Conservation (phyloP, 2,329 filamentous ascomycete species). For the Diaporthe capsici region DNA sequence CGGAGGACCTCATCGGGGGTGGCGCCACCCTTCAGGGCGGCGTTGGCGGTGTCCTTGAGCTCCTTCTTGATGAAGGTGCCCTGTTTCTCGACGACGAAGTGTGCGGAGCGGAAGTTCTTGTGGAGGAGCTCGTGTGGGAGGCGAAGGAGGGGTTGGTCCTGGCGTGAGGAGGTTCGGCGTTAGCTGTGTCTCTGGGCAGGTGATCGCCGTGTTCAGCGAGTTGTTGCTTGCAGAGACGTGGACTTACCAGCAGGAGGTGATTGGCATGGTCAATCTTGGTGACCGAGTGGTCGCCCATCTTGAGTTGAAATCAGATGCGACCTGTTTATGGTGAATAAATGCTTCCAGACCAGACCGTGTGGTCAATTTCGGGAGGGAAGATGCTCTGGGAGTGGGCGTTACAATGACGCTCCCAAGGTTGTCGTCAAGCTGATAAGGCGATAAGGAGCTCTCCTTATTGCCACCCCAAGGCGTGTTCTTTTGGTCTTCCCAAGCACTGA, state of each 20-base stretch:
- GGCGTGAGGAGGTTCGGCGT: slow-evolving; percentile 33
- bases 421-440: slow-evolving; percentile 34
- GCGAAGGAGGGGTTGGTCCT: slow-evolving; percentile 96
- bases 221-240: background rate
- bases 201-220: background rate
- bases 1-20: slow-evolving; percentile 80
- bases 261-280: slow-evolving; percentile 81
- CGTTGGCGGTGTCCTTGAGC: slow-evolving; percentile 75
- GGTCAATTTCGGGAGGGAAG: background rate
- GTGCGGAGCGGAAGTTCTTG: slow-evolving; percentile 92
- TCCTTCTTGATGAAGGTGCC: slow-evolving; percentile 72
- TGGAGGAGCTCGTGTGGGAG: slow-evolving; percentile 93
- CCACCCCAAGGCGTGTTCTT: slow-evolving; percentile 4
- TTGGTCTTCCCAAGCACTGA: background rate
- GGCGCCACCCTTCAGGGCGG: slow-evolving; percentile 74
- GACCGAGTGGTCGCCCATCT: slow-evolving; percentile 73
- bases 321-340: background rate
- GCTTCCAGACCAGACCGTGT: background rate
- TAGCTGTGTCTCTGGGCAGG: background rate
- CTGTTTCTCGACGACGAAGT: slow-evolving; percentile 82
- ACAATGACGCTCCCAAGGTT: slow-evolving; percentile 37
- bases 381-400: background rate
- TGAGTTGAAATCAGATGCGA: slow-evolving; percentile 40
- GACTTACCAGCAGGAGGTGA: slow-evolving; percentile 79
- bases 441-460: background rate